These are phyloP conservation scores for Trichoderma pleuroti DNA, from an alignment of 2,329 filamentous ascomycete genomes.

Conservation along the genomic window DNA sequence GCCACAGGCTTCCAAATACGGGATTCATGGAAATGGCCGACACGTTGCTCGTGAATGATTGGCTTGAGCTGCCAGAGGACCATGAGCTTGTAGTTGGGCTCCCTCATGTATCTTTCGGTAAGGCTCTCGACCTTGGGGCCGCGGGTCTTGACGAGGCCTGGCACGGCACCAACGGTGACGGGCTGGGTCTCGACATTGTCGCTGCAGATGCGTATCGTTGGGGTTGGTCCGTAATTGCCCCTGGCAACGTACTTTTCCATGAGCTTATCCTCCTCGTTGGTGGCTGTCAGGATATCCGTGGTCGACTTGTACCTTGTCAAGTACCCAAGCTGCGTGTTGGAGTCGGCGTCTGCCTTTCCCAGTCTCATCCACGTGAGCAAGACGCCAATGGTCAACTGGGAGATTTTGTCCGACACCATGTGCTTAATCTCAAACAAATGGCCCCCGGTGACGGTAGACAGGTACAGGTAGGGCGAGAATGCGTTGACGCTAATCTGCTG, in stretches of 20 bases:
- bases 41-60: constrained; percentile 44
- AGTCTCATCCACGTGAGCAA: constrained; percentile 45
- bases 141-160: constrained; percentile 25
- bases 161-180: constrained; percentile 26
- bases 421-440: constrained; percentile 34
- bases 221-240: background rate
- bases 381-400: constrained; percentile 40
- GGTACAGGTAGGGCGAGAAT: constrained; percentile 38
- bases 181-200: constrained; percentile 16
- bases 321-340: constrained; percentile 2
- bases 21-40: constrained; percentile 45
- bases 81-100: constrained; percentile 37
- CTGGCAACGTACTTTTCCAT: background rate
- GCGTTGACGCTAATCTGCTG: constrained; percentile 23
- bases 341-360: constrained; percentile 20
- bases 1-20: constrained; percentile 49
- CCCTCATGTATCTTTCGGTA: constrained; percentile 39
- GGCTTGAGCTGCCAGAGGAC: constrained; percentile 38
- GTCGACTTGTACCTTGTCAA: constrained; percentile 19
- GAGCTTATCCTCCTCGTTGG: background rate
- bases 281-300: background rate
- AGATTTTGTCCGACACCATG: constrained; percentile 32
- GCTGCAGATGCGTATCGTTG: background rate
- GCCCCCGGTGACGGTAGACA: constrained; percentile 42
- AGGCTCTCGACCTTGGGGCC: constrained; percentile 32